Base-by-base conservation (phyloP, 352 stramenopile genomes). In the Pythium periplocum region DNA sequence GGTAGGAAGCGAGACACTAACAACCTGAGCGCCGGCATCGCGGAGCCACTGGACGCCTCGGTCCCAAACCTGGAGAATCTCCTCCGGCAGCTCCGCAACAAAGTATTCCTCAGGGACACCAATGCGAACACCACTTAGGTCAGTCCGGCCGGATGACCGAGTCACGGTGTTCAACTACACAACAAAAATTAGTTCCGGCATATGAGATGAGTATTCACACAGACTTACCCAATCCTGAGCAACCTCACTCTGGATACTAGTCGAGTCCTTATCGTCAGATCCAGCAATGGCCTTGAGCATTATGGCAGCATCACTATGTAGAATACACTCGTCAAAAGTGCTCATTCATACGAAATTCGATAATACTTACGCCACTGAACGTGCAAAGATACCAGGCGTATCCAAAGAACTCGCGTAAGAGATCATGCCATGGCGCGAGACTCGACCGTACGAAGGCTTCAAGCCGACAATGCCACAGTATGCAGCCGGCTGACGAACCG, bases 381-480 rank as follows among this genome's bases (percentile, higher is more conserved):
- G 79, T 2, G 89, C 73, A 30, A 99, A 83, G 54, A 98, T 86
- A 10, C 96, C 97, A 0, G 97, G 83, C 0, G 92, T 98, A 74
- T 99, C 97, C 31, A 99, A 76, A 12, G 92, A 98, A 35, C 87
- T 98, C 3, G 94, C 96, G 62, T 98, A 99, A 46, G 91, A 90
- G 51, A 99, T 97, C 68, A 99, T 89, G 11, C 96, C 96, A 55
- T 98, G 85, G 32, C 96, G 80, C 11, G 95, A 98, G n/a, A 99
- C 79, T n/a, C 84, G 73, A 9, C 97, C 97, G 55, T 99, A 99
- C 12, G 92, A 93, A 11, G 97, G 96, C 76, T 99, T 99, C 38
- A 99, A 75, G 3, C 97, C 97, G 4, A 98, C 87, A 37, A 98
- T 80, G 8, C 87, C 91, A 61, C 93, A 98, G 69, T 97, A 99